These are phyloP conservation scores for Rhodofomes roseus DNA, from an alignment of 1,284 basidiomycete genomes.

Conservation along the genomic window DNA sequence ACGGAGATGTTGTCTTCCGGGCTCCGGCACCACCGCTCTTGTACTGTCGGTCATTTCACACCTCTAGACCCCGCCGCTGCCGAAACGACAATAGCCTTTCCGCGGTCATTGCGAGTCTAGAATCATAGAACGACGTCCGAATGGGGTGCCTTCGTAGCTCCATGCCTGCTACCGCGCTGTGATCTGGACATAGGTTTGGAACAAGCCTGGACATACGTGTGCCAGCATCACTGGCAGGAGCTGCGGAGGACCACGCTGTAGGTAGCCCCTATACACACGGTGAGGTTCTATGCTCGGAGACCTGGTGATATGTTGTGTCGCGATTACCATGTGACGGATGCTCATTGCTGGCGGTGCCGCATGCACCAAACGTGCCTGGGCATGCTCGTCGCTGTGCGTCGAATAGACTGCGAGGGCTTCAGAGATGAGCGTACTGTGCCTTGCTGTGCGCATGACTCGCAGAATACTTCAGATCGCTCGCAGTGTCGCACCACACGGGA, in stretches of 20 bases:
- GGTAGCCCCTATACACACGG: neutral
- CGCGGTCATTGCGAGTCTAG: neutral
- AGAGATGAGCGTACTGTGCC: no score
- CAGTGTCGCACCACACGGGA: no score
- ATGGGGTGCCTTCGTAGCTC: no score
- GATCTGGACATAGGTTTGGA: no score
- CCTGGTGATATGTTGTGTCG: neutral
- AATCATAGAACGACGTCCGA: neutral
- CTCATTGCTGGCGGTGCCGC: neutral
- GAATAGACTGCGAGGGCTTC: no score
- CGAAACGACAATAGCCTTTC: neutral
- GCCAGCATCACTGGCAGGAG: no score
- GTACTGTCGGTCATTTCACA: neutral
- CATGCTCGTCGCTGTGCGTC: no score
- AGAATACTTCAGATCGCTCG: no score
- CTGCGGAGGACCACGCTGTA: no score
- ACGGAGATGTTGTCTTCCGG: neutral
- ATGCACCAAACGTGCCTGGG: neutral
- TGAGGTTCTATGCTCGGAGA: neutral
- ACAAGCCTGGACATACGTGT: no score
- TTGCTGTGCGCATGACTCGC: no score
- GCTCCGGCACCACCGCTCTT: neutral
- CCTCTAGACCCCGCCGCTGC: neutral
- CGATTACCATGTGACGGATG: neutral
- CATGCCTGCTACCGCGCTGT: no score